These are phyloP conservation scores for Selaginella moellendorffii DNA, from an alignment of 75 land plant genomes.

Conservation along the genomic window DNA sequence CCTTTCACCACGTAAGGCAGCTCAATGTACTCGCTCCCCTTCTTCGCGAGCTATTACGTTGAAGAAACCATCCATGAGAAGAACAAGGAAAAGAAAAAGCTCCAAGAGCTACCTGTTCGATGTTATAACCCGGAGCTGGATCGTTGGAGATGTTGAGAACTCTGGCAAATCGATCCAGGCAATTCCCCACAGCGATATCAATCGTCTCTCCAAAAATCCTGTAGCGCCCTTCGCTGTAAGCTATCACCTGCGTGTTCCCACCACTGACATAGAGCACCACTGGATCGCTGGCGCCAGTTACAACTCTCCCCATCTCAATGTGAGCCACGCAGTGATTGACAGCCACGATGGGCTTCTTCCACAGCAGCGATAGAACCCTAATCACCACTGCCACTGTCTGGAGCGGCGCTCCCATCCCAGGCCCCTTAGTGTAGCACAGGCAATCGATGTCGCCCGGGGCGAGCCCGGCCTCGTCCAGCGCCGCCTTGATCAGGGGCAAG, in stretches of 20 bases:
- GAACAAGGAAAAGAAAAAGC: background rate
- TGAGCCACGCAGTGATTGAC: slow-evolving; percentile 92
- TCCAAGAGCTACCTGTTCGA: slow-evolving; percentile 51
- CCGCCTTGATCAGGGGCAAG: slow-evolving; percentile 52
- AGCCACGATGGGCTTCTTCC: slow-evolving; percentile 78
- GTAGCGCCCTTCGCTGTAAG: slow-evolving; percentile 74
- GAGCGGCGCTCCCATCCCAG: slow-evolving; percentile 89
- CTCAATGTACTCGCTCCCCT: slow-evolving; percentile 64
- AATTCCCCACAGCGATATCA: slow-evolving; percentile 85
- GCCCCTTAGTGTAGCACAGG: slow-evolving; percentile 85
- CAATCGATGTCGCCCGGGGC: slow-evolving; percentile 51
- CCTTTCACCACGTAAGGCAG: slow-evolving; percentile 97
- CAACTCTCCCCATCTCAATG: slow-evolving; percentile 83
- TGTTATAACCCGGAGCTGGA: slow-evolving; percentile 83
- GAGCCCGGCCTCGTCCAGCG: slow-evolving; percentile 38
- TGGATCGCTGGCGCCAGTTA: slow-evolving; percentile 72
- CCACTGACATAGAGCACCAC: slow-evolving; percentile 87
- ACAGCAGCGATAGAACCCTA: slow-evolving; percentile 46
- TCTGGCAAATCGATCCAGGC: slow-evolving; percentile 78
- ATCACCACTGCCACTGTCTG: slow-evolving; percentile 60
- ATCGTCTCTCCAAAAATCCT: slow-evolving; percentile 85
- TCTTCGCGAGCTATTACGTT: slow-evolving; percentile 62
- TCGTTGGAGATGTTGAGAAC: slow-evolving; percentile 72
- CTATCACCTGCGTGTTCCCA: slow-evolving; percentile 87
- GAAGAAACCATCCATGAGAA: background rate